Evolutionary conservation across 768 basidiomycete species (phyloP).

Genomic region (Crepidotus variabilis): DNA sequence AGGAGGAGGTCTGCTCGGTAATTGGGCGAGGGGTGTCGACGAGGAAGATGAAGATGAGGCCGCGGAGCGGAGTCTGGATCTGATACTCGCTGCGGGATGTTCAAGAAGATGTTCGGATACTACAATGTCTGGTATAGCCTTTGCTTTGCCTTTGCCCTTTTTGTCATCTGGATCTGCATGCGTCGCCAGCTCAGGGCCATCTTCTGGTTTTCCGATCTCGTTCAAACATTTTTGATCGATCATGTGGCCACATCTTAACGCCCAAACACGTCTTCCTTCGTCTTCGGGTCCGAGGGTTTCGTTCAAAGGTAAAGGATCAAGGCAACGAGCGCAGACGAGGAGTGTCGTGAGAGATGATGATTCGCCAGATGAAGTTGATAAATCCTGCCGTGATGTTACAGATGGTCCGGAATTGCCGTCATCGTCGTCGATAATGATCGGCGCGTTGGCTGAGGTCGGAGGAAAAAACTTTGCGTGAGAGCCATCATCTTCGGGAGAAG

Average conservation of each 20-base stretch:
- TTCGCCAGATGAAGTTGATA: slow-evolving; percentile 4
- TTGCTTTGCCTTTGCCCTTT: slow-evolving; percentile 47
- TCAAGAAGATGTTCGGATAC: slow-evolving; percentile 10
- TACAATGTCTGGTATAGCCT: slow-evolving; percentile 16
- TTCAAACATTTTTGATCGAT: slow-evolving; percentile 74
- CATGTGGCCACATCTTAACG: slow-evolving; percentile 72
- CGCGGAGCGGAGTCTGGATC: slow-evolving; percentile 52
- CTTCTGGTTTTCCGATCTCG: slow-evolving; percentile 46
- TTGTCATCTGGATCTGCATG: slow-evolving; percentile 16
- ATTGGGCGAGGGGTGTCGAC: slow-evolving; percentile 1
- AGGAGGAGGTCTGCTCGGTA: slow-evolving; percentile 9
- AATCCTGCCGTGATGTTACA: neutral
- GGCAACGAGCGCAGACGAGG: slow-evolving; percentile 66
- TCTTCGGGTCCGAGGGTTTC: slow-evolving; percentile 44
- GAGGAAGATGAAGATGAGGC: slow-evolving; percentile 10
- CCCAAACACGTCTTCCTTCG: slow-evolving; percentile 56
- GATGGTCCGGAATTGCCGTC: slow-evolving; percentile 8
- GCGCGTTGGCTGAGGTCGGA: slow-evolving; percentile 29
- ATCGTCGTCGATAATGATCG: slow-evolving; percentile 49
- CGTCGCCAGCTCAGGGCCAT: slow-evolving; percentile 10
- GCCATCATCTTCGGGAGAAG: slow-evolving; percentile 21
- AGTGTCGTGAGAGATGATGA: slow-evolving; percentile 30
- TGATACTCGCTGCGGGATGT: slow-evolving; percentile 34
- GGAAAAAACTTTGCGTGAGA: slow-evolving; percentile 20
- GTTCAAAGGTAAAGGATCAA: slow-evolving; percentile 58